Conservation (phyloP, 345 rosid species). For the Kernera saxatilis region DNA sequence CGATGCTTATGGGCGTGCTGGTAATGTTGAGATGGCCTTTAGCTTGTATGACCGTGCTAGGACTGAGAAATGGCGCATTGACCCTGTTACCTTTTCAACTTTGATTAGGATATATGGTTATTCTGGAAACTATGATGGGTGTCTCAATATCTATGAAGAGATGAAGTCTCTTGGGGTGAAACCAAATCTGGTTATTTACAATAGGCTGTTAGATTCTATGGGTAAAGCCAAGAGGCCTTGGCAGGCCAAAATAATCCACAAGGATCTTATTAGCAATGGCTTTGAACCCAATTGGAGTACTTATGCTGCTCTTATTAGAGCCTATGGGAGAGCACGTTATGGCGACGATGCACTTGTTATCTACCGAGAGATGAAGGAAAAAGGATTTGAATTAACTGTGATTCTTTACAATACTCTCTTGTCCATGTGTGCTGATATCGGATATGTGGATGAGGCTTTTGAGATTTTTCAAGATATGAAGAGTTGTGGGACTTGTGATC, state of each 20-base stretch:
- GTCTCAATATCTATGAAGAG: conserved; percentile 87
- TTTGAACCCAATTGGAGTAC: conserved; percentile 55
- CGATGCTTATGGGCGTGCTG: conserved; percentile 76
- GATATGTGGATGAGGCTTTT: conserved; percentile 58
- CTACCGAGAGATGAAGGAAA: conserved; percentile 80
- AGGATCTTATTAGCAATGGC: conserved; percentile 62
- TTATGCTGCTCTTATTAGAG: conserved; percentile 67
- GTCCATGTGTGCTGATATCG: conserved; percentile 90
- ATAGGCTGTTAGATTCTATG: conserved; percentile 80
- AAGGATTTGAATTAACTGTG: conserved; percentile 50
- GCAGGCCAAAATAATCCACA: conserved; percentile 68
- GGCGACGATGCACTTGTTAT: conserved; percentile 64
- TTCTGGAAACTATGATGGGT: conserved; percentile 76
- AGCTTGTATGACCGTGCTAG: conserved; percentile 88
- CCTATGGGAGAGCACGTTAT: conserved; percentile 77
- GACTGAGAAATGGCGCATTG: conserved; percentile 76
- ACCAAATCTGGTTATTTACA: conserved; percentile 60
- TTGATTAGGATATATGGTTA: conserved; percentile 65
- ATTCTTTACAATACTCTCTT: conserved; percentile 74
- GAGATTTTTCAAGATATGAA: conserved; percentile 71
- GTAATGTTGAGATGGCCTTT: conserved; percentile 70
- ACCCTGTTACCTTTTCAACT: conserved; percentile 53
- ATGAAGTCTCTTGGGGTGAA: conserved; percentile 79
- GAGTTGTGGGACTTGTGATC: conserved; percentile 46
- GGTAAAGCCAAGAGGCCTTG: conserved; percentile 97